Base-by-base conservation (phyloP, 441 rosid species). In the Arabidopsis hybrid region DNA sequence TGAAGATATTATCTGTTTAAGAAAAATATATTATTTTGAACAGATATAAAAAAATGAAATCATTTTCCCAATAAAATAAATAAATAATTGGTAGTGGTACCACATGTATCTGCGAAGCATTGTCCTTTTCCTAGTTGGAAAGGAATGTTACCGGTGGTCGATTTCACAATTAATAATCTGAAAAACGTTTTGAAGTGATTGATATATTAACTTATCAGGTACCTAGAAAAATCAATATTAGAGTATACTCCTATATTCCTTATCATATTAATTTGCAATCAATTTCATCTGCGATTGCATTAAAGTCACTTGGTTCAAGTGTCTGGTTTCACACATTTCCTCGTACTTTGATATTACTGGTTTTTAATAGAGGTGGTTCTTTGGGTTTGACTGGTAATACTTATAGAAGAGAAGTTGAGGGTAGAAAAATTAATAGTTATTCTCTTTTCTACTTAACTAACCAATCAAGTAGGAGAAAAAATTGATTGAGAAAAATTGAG, bases 111-210 rank as follows among this genome's bases (percentile, higher is more conserved):
- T 62, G 45, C 1, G 40, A 58, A 58, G 52, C 38, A 74, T 39
- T 49, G 78, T 66, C 72, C 8, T 74, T 49, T 49, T 73, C 72
- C 52, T 49, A 16, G 29, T 65, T 65, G 78, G 78, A 73, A 47
- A 29, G 60, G 78, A 65, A 49, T 73, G 78, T 65, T 29, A 65
- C 60, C n/a, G 3, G 51, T 40, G 21, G 43, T 60, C 32, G 31
- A 18, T 36, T 21, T 6, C 74, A 60, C 31, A 36, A 36, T 60
- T 39, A 50, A 49, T 60, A 36, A n/a, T n/a, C 4, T 16, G 2
- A 8, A 38, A 65, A 16, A 6, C 8, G 43, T 50, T 46, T 10
- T 11, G 2, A 5, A 7, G 18, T 21, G 59, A 59, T 49, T 50
- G 49, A 9, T 42, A 38, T 36, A 11, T 8, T n/a, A 38, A 51